Conservation (phyloP, 2,329 filamentous ascomycete genomes). For the Fusarium miscanthi region DNA sequence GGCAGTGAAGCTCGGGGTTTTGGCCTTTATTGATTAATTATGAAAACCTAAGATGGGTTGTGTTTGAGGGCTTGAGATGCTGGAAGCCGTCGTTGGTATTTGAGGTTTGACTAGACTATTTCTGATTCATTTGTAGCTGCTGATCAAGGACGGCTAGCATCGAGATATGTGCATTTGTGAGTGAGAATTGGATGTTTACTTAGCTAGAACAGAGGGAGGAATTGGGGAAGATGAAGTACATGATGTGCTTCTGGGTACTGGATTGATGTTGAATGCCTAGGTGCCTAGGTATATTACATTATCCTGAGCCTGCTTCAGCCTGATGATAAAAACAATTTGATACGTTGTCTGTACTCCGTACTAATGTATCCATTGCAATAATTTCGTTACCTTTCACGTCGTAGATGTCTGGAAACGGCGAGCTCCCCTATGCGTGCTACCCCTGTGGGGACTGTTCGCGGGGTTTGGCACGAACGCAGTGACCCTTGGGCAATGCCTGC, state of each 20-base stretch:
- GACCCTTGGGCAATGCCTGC: conserved; percentile 20
- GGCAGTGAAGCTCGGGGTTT: background rate
- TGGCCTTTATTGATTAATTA: background rate
- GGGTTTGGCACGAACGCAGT: conserved; percentile 33
- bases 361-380: background rate
- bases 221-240: background rate
- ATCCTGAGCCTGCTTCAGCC: background rate
- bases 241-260: background rate
- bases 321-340: background rate
- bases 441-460: conserved; percentile 38
- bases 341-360: background rate
- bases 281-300: background rate
- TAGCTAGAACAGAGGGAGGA: background rate
- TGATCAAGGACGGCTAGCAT: background rate
- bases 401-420: conserved; percentile 21
- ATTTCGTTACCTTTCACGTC: background rate
- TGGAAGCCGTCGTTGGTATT: background rate
- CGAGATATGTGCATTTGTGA: background rate
- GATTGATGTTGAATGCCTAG: background rate
- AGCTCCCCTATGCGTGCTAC: conserved; percentile 19
- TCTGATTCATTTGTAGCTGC: background rate
- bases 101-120: background rate
- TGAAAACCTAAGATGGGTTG: background rate
- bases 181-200: background rate
- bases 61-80: background rate